Percentiles rank a stretch among this genome's conserved stretches.
These are phyloP conservation scores for Corylus heterophylla DNA, from an alignment of 306 rosid genomes.

Conservation along the genomic window DNA sequence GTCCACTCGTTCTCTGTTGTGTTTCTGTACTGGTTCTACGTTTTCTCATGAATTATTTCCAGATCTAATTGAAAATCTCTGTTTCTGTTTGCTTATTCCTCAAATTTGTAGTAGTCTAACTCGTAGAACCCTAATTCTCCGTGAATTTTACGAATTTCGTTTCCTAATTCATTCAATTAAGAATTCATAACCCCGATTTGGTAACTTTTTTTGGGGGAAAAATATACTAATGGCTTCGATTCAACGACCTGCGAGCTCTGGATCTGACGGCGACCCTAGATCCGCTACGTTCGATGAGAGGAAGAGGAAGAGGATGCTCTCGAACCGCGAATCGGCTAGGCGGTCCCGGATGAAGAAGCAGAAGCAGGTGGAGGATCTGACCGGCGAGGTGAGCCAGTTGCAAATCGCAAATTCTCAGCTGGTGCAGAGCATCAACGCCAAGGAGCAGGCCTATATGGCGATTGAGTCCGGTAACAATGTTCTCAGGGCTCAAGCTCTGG, in stretches of 20 bases:
- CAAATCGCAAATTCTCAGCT: constrained; percentile 50
- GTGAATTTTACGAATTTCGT: neutral
- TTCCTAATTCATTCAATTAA: neutral
- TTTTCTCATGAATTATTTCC: constrained; percentile 58
- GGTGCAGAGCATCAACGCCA: constrained; percentile 43
- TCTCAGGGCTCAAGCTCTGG: constrained; percentile 63
- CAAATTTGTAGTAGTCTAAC: neutral
- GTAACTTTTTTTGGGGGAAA: neutral
- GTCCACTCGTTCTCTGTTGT: constrained; percentile 60
- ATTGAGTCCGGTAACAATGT: constrained; percentile 57
- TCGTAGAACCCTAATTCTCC: constrained; percentile 16
- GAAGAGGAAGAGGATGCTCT: constrained; percentile 92
- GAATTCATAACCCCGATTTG: neutral
- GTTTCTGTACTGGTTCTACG: constrained; percentile 73
- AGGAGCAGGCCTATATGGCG: constrained; percentile 54
- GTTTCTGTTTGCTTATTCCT: neutral
- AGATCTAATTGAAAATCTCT: neutral
- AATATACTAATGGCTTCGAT: constrained; percentile 48
- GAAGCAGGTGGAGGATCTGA: constrained; percentile 79
- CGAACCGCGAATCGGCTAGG: constrained; percentile 92
- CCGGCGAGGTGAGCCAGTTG: constrained; percentile 50
- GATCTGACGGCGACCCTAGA: constrained; percentile 59
- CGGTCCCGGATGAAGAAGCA: constrained; percentile 93
- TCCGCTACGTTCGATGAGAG: constrained; percentile 56
- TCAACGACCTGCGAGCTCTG: constrained; percentile 59